Evolutionary conservation across 768 basidiomycete genomes (phyloP).

Genomic region (Tephrocybe rancida): DNA sequence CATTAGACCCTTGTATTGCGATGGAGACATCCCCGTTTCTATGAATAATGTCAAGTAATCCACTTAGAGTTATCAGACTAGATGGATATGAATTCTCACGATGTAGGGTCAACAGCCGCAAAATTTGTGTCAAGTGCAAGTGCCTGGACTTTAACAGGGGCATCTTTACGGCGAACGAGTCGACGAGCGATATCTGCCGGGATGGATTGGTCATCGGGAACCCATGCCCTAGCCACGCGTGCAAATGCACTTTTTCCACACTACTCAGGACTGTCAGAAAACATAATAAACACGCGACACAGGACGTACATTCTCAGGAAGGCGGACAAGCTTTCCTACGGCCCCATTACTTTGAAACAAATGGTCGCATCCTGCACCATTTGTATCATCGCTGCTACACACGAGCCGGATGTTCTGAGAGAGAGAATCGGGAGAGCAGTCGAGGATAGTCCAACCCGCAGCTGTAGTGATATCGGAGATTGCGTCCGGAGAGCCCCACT

Average conservation of each 20-base stretch:
- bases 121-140: slow-evolving; percentile 41
- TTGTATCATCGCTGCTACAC: slow-evolving; percentile 31
- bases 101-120: slow-evolving; percentile 22
- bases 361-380: slow-evolving; percentile 34
- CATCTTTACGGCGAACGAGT: slow-evolving; percentile 26
- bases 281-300: neutral
- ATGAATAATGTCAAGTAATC: neutral
- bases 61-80: neutral
- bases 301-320: slow-evolving; percentile 48
- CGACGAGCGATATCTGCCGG: slow-evolving; percentile 23
- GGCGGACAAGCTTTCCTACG: slow-evolving; percentile 48
- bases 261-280: slow-evolving; percentile 18
- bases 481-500: slow-evolving; percentile 14
- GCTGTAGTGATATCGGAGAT: slow-evolving; percentile 46
- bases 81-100: slow-evolving; percentile 3
- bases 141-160: slow-evolving; percentile 29
- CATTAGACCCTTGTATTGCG: slow-evolving; percentile 24
- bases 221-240: slow-evolving; percentile 34
- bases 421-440: slow-evolving; percentile 38
- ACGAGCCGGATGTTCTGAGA: slow-evolving; percentile 52
- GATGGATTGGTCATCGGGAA: slow-evolving; percentile 38
- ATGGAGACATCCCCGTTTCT: slow-evolving; percentile 24
- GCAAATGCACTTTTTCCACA: slow-evolving; percentile 38
- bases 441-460: slow-evolving; percentile 53
- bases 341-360: slow-evolving; percentile 36